A percentile compares a stretch with the other conserved stretches of the same genome.
Evolutionary conservation across 2,329 filamentous ascomycete genomes (phyloP).

Genomic region (Cercospora zeae-maydis): DNA sequence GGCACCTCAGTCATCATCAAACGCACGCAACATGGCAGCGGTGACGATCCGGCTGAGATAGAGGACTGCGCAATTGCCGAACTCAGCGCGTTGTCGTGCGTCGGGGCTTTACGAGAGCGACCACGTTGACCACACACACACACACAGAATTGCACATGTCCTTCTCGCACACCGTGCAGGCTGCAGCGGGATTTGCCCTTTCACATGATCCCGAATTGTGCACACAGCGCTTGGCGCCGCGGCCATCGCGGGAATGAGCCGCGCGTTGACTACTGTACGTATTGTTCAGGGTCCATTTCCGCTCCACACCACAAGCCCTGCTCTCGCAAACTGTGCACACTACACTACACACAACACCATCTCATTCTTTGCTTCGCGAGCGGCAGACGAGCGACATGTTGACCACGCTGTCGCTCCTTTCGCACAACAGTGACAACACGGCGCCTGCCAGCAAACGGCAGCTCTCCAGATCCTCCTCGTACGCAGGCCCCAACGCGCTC

Average conservation of each 20-base stretch:
- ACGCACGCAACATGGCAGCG: not conserved
- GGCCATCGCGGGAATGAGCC: too few species aligned
- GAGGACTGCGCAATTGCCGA: not conserved
- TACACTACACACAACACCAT: not conserved
- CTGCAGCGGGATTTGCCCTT: not conserved
- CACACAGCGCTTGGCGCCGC: not conserved
- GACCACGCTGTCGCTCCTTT: not conserved
- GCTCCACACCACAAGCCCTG: too few species aligned
- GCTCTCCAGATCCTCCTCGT: too few species aligned
- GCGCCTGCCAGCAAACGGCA: not conserved
- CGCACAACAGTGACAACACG: not conserved
- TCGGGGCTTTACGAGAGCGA: not conserved
- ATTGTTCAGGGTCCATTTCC: not conserved
- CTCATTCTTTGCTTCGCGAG: not conserved
- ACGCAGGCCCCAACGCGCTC: too few species aligned
- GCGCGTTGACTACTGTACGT: not conserved
- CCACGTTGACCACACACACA: not conserved
- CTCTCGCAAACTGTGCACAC: too few species aligned
- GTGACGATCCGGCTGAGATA: not conserved
- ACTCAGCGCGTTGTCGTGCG: not conserved
- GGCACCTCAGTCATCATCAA: not conserved
- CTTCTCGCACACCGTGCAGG: not conserved
- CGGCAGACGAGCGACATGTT: not conserved
- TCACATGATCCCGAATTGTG: not conserved
- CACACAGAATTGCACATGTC: not conserved